Evolutionary conservation across 1,284 basidiomycete genomes (phyloP), one percentile per base, ranked within the genome.

Genomic region (Volvariella volvacea): DNA sequence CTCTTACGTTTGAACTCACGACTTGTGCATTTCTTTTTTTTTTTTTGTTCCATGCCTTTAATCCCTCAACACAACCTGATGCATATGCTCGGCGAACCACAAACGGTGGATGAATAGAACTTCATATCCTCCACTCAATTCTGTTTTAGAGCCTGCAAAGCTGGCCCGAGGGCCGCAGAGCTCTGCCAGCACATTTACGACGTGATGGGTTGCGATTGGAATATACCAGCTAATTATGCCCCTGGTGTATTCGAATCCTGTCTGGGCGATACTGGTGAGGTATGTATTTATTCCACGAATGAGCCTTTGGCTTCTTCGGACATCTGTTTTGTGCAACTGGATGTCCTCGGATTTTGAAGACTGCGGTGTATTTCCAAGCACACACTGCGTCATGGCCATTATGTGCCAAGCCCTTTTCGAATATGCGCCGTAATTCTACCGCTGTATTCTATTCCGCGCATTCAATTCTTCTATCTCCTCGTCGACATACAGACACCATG

Each of bases 131-230:
- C 64, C 51, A 62, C 66, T 34, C 60, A 76, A 51, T 90, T 88
- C 65, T 89, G 86, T 62, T 75, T 91, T 67, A 74, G 86, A 47
- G 85, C 76, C 4, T 90, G 87, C 61, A 78, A 73, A 45, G 34
- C 6, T 15, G 82, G 77, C 14, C 67, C 72, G 1, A 64, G 66
- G 22, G 79, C 85, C 6, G 70, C 80, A 0, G 62, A 61, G 0
- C 69, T 76, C 55, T 90, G 88, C 58, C 63, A 86, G 48, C 63
- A 83, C 54, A 79, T 84, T 50, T 80, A 82, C 62, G 81, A 85
- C 50, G 64, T 70, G 32, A 72, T 82, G 65, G 80, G 82, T 16
- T 85, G 81, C 54, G 56, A 44, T 2, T 86, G 78, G 75, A 83
- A 84, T 56, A 83, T 84, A 70, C 83, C 82, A 3, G 84, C 68